phyloP scores from a whole-genome alignment of 164 flowering plant genomes.

The Tetracentron sinense region DNA sequence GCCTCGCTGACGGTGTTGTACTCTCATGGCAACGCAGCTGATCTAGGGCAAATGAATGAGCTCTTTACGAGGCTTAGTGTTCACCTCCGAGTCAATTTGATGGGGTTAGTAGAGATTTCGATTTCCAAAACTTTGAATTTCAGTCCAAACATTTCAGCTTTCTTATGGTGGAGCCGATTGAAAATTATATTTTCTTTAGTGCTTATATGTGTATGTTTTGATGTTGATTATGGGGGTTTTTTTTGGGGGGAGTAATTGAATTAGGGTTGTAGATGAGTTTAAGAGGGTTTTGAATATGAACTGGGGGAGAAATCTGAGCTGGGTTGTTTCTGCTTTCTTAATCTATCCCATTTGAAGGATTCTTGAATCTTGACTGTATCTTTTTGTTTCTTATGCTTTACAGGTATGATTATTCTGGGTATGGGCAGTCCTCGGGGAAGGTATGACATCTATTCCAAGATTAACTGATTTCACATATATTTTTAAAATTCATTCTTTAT shows the following conservation, averaged over 20 bases:
- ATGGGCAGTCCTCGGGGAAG: slow-evolving; percentile 91
- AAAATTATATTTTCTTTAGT: too few relatives aligned
- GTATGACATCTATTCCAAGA: slow-evolving; percentile 40
- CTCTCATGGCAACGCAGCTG: slow-evolving; percentile 94
- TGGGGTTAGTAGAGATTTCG: slow-evolving; percentile 58
- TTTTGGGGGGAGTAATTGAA: too few relatives aligned
- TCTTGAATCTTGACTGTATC: neutral
- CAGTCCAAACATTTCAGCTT: too few relatives aligned
- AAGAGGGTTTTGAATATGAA: too few relatives aligned
- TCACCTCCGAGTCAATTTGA: slow-evolving; percentile 71
- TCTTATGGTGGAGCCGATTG: neutral
- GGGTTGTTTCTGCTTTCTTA: neutral
- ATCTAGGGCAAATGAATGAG: slow-evolving; percentile 89
- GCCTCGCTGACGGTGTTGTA: slow-evolving; percentile 69
- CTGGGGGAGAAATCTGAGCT: too few relatives aligned
- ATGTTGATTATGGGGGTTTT: neutral
- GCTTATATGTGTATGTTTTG: too few relatives aligned
- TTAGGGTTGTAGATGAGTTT: too few relatives aligned
- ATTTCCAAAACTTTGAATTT: slow-evolving; percentile 5
- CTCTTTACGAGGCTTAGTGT: slow-evolving; percentile 67
- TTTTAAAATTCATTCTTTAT: too few relatives aligned
- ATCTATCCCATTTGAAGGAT: neutral
- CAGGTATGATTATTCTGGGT: slow-evolving; percentile 91
- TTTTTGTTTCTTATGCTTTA: slow-evolving; percentile 8
- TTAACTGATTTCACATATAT: too few relatives aligned